A percentile compares a stretch with the other conserved stretches of the same genome.
phyloP scores from a whole-genome alignment of 805 yeast species.

The Ogataea wickerhamii region DNA sequence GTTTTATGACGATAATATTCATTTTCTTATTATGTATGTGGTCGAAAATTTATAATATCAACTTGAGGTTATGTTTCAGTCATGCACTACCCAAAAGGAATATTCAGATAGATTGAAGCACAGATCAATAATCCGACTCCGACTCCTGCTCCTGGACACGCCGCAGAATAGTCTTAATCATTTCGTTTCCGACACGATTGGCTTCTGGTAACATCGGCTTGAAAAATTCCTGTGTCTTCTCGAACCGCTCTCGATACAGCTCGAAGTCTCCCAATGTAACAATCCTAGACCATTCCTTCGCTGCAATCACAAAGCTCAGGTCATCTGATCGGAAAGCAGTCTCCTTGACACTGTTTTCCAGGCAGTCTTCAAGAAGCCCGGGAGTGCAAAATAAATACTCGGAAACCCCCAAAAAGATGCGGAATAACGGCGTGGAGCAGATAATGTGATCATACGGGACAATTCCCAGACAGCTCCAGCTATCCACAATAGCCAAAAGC shows the following conservation, averaged over 20 bases:
- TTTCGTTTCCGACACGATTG: conserved; percentile 82
- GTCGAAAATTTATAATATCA: not conserved
- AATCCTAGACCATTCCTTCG: conserved; percentile 82
- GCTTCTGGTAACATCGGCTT: conserved; percentile 87
- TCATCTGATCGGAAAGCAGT: conserved; percentile 81
- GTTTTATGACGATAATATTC: too few relatives aligned
- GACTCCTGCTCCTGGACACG: conserved; percentile 28
- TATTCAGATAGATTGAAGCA: not conserved
- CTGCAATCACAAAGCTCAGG: conserved; percentile 86
- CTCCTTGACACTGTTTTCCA: conserved; percentile 66
- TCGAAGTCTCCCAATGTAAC: conserved; percentile 73
- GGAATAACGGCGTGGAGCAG: conserved; percentile 89
- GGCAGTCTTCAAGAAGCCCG: conserved; percentile 73
- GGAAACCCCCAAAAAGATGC: conserved; percentile 90
- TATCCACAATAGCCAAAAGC: conserved; percentile 84
- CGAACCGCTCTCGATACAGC: conserved; percentile 68
- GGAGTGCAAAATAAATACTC: conserved; percentile 88
- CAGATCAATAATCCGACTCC: not conserved
- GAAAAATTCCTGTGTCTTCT: conserved; percentile 78
- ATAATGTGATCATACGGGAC: conserved; percentile 96
- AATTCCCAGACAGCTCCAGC: conserved; percentile 82
- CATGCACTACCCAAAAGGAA: not conserved
- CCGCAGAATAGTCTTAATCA: conserved; percentile 73
- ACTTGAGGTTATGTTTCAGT: not conserved
- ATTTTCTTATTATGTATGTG: not conserved